These are phyloP conservation scores for Talaromyces sp. DNA, from an alignment of 2,329 filamentous ascomycete genomes.

Conservation along the genomic window DNA sequence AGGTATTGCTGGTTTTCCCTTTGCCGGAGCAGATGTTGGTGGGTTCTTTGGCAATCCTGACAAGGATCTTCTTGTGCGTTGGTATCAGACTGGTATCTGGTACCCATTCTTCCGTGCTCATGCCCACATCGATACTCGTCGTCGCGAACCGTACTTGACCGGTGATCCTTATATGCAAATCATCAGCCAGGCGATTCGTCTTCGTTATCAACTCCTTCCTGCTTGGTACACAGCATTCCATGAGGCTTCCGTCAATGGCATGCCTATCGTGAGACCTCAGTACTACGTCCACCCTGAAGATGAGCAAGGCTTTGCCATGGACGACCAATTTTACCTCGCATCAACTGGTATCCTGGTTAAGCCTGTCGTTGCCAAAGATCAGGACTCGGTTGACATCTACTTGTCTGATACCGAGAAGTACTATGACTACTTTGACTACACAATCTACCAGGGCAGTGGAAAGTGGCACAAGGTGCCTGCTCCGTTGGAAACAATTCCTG, in stretches of 20 bases:
- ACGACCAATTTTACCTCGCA: slow-evolving; percentile 91
- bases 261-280: slow-evolving; percentile 84
- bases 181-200: slow-evolving; percentile 78
- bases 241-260: slow-evolving; percentile 75
- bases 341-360: slow-evolving; percentile 87
- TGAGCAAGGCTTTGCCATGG: slow-evolving; percentile 80
- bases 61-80: slow-evolving; percentile 84
- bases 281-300: slow-evolving; percentile 87
- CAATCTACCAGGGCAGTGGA: slow-evolving; percentile 67
- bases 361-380: slow-evolving; percentile 76
- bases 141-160: slow-evolving; percentile 85
- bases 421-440: slow-evolving; percentile 93
- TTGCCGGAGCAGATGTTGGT: slow-evolving; percentile 90
- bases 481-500: slow-evolving; percentile 78
- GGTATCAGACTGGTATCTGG: slow-evolving; percentile 96
- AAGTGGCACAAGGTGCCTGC: slow-evolving; percentile 67
- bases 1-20: slow-evolving; percentile 88
- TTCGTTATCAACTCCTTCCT: slow-evolving; percentile 85
- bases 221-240: slow-evolving; percentile 98
- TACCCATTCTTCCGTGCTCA: slow-evolving; percentile 98
- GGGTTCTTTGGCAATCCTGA: slow-evolving; percentile 98
- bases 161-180: slow-evolving; percentile 82
- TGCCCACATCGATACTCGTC: slow-evolving; percentile 92
- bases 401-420: slow-evolving; percentile 85
- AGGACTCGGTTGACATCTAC: slow-evolving; percentile 71